Conservation (phyloP, 2,329 filamentous ascomycete species). For the Colletotrichum lindemuthianum region DNA sequence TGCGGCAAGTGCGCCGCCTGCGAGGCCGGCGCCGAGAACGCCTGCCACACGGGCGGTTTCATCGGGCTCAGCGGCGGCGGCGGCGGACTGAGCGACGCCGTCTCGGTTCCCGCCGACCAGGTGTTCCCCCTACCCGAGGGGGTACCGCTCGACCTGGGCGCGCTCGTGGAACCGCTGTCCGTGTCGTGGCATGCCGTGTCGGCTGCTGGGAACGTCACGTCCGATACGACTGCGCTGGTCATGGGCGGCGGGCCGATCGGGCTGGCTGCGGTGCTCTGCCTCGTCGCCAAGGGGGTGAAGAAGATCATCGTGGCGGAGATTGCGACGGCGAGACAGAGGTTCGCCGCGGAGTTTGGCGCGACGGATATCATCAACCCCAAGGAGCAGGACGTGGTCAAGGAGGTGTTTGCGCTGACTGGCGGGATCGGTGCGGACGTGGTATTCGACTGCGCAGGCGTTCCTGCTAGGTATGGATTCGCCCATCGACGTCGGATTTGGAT, state of each 20-base stretch:
- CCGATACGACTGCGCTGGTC: constrained; percentile 61
- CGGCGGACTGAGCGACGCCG: constrained; percentile 63
- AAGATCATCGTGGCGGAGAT: constrained; percentile 69
- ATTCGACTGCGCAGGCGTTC: constrained; percentile 41
- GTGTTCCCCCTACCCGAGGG: constrained; percentile 60
- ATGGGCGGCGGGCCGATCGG: constrained; percentile 73
- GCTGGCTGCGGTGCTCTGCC: constrained; percentile 66
- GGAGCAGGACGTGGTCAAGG: constrained; percentile 35
- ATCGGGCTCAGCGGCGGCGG: constrained; percentile 52
- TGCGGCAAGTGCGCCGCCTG: constrained; percentile 66
- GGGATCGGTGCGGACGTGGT: constrained; percentile 38
- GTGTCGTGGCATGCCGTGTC: constrained; percentile 72
- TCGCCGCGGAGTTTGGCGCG: constrained; percentile 65
- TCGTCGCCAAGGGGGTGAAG: constrained; percentile 61
- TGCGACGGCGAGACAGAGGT: constrained; percentile 58
- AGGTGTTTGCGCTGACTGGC: constrained; percentile 33
- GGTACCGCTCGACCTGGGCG: constrained; percentile 62
- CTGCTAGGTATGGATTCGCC: constrained; percentile 23
- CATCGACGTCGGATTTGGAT: accelerated
- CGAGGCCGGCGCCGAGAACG: constrained; percentile 47
- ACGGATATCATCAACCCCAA: constrained; percentile 33
- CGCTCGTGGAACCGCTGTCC: constrained; percentile 70
- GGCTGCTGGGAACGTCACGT: constrained; percentile 40
- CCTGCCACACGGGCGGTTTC: constrained; percentile 55
- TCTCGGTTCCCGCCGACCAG: constrained; percentile 58